Evolutionary conservation across 805 yeast species (phyloP), one percentile per base, ranked within the genome.

Genomic region (Metschnikowia lochheadii): DNA sequence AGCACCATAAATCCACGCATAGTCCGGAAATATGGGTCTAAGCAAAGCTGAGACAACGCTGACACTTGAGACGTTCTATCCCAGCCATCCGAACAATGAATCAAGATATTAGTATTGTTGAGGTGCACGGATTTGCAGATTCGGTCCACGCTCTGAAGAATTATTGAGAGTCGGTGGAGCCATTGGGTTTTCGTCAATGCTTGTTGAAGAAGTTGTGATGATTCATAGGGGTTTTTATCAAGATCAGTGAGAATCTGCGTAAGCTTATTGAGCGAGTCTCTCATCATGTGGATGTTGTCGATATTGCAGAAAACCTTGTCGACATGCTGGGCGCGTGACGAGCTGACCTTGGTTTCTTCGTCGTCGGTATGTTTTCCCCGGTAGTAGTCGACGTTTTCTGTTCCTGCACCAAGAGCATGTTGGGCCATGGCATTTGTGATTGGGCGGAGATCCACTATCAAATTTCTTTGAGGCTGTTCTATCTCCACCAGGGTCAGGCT

Each of bases 51-150:
- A 21, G 91, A 81, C 53, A 94, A 70, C 2, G 96, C 85, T 5
- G 90, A 78, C 1, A 91, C 80, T 63, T 94, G 98, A 0, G 97
- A 82, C 0, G 99, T 94, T 51, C 99, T 75, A 64, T 94, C 99
- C 99, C 99, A 94, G 1, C 99, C 99, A 70, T 94, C 99, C 0
- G 97, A 89, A 65, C 99, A 94, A 70, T 94, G 99, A 6, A 94
- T 79, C 8, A 94, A 64, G 3, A 92, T 77, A 64, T 92, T 95
- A 17, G 94, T 86, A 54, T 84, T 82, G 65, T 89, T 89, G 58
- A 85, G 80, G 48, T 88, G 87, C 20, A 94, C 78, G n/a, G 92
- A 86, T 61, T 89, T 85, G 23, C 86, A 82, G 43, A 94, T 79
- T 34, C 87, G 77, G 49, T 87, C 91, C 0, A 90, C 85, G 0